Evolutionary conservation across 768 basidiomycete species (phyloP), one percentile per base, ranked within the genome.

Genomic region (Naematelia aurantialba): DNA sequence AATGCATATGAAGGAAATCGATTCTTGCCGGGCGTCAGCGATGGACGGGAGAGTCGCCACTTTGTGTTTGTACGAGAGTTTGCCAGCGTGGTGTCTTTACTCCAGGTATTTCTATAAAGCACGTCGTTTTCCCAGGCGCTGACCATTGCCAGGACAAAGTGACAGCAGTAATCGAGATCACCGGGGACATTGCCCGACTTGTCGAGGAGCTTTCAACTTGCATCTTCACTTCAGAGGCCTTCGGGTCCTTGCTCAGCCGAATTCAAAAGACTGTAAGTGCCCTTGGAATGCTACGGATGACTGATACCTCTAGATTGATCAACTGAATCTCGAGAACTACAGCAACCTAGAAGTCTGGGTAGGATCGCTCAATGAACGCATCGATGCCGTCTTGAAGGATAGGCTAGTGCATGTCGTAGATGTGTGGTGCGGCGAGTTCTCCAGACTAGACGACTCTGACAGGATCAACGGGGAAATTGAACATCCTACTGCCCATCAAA

Each of bases 21-120:
- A 59, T 89, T 86, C 72, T 82, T 88, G 5, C 80, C 87, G 0
- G 67, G 72, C 19, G 81, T 82, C 48, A 80, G 85, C n/a, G 89
- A 91, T 66, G 87, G 85, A 12, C 81, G 82, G 39, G 92, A 96
- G 71, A 91, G 87, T 71, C 82, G 90, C 61, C 94, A 97, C 72
- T 86, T 94, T 24, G 87, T 90, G 60, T 97, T 91, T 64, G 93
- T 98, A 10, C 83, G 91, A 57, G 93, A 98, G 73, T 96, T 97
- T 72, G 93, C 94, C 1, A 89, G 88, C 60, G 84, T 91, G 3
- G 88, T 97, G 0, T 93, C 92, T 0, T 82, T 94, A 10, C 80
- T 99, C 22, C 94, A 97, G 82, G 34, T 39, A 39, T 39, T 39
- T 39, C 34, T 17, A 39, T 8, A 17, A 8, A 8, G 34, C 8